Conservation (phyloP, 177 flowering plant species). For the Vitis hybrid region DNA sequence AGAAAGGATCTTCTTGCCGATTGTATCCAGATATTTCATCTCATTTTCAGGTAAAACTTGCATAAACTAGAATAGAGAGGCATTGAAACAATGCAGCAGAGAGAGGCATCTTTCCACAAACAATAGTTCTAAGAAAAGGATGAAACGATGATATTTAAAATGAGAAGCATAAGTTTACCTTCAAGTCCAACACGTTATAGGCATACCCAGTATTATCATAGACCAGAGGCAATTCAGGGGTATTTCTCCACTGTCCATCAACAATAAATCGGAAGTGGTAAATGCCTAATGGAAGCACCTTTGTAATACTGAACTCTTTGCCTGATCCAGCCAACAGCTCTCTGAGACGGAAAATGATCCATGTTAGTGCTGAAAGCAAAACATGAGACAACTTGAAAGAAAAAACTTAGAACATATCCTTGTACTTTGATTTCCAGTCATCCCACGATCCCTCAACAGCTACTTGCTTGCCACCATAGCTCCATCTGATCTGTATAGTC, state of each 20-base stretch:
- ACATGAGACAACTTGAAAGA: not conserved
- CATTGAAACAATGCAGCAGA: not conserved
- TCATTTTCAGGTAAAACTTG: too few species aligned
- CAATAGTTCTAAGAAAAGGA: not conserved
- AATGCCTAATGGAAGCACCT: slow-evolving; percentile 63
- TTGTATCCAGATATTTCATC: too few species aligned
- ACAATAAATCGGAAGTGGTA: slow-evolving; percentile 71
- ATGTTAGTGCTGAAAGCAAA: not conserved
- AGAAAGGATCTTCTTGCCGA: too few species aligned
- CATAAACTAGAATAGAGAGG: not conserved
- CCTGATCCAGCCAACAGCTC: slow-evolving; percentile 54
- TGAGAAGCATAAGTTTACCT: slow-evolving; percentile 31
- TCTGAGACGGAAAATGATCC: slow-evolving; percentile 27
- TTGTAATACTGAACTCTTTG: slow-evolving; percentile 51
- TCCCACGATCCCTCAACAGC: slow-evolving; percentile 85
- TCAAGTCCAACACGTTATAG: slow-evolving; percentile 62
- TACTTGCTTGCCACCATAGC: slow-evolving; percentile 63
- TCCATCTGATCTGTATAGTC: slow-evolving; percentile 69
- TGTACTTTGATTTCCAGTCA: slow-evolving; percentile 62
- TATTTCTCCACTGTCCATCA: slow-evolving; percentile 52
- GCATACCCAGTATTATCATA: slow-evolving; percentile 49
- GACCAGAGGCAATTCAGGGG: slow-evolving; percentile 52
- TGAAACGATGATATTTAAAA: not conserved
- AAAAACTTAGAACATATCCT: not conserved
- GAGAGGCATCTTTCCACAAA: not conserved